Evolutionary conservation across 345 rosid species (phyloP), one percentile per base, ranked within the genome.

Genomic region (Sonneratia caseolaris): DNA sequence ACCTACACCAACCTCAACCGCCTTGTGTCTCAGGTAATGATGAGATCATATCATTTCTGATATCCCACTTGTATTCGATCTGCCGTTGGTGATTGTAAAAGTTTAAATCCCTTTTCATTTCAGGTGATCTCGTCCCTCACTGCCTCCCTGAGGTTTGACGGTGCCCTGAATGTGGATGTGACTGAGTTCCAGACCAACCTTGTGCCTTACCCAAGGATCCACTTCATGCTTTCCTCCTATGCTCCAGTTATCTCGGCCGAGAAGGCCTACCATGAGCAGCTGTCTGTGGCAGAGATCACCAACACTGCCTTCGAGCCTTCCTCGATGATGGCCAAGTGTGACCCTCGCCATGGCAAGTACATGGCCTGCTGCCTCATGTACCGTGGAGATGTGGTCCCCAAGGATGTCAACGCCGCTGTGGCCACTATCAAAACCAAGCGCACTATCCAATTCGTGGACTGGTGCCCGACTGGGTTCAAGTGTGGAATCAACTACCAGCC

Each of bases 171-270:
- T 22, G 77, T 75, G 47, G 77, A 75, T 51, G 77, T 75, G 4
- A 75, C 77, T 0, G 77, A 75, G 51, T 47, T 47, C 51, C 51
- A 47, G 51, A 47, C 51, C 15, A 47, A 47, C 51, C 51, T 47
- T 47, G 51, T 47, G 13, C 51, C 51, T 47, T 47, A 47, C 51
- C 51, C 51, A 10, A 47, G 51, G 51, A 47, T 75, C 65, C 77
- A 75, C 73, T 75, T 75, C 73, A 75, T 75, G 77, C 77, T 75
- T 49, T 75, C 77, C 56, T 75, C 77, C 3, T 75, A 75, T 53
- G 77, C 77, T 38, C 77, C 77, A 5, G 77, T 75, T 12, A 75
- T 75, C 5, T 75, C 77, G 2, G 74, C 74, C 3, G 74, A 72
- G 56, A 72, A 43, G 68, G 70, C 51, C 51, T 47, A 68, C 77